A percentile compares a stretch with the other conserved stretches of the same genome.
Conservation (phyloP, 805 yeast genomes). For the Candida jianshihensis region DNA sequence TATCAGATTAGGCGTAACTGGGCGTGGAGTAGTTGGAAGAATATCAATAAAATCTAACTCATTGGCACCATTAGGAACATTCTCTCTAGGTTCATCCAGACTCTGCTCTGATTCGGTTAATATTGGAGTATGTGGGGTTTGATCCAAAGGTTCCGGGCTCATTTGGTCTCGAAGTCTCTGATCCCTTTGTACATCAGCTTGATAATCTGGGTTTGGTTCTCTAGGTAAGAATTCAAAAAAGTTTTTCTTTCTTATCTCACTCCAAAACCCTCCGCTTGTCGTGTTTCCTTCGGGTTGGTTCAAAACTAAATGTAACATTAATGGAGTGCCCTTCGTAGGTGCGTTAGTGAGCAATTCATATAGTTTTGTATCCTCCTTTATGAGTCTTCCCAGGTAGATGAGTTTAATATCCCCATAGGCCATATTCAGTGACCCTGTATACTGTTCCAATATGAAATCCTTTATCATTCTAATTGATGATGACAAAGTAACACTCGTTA, state of each 20-base stretch:
- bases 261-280: conserved; percentile 20
- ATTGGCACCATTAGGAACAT: not conserved
- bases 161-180: conserved; percentile 17
- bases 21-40: conserved; percentile 2
- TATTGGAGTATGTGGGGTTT: not conserved
- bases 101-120: no score
- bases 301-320: conserved; percentile 17
- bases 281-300: conserved; percentile 12
- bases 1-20: conserved; percentile 16
- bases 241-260: conserved; percentile 19
- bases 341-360: conserved; percentile 10
- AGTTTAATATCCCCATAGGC: conserved; percentile 15
- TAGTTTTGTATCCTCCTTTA: conserved; percentile 14
- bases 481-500: conserved; percentile 10
- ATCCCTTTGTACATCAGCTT: conserved; percentile 19
- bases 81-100: no score
- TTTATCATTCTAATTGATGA: conserved; percentile 17
- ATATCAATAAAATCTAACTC: no score
- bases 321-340: not conserved
- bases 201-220: conserved; percentile 23
- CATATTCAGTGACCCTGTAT: conserved; percentile 6
- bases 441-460: conserved; percentile 20
- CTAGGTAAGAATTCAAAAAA: conserved; percentile 25
- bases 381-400: conserved; percentile 20
- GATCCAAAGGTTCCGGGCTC: conserved; percentile 1